A percentile compares a stretch with the other conserved stretches of the same genome.
Evolutionary conservation across 495 filamentous ascomycete species (phyloP).

Genomic region (Parmelia sp.): DNA sequence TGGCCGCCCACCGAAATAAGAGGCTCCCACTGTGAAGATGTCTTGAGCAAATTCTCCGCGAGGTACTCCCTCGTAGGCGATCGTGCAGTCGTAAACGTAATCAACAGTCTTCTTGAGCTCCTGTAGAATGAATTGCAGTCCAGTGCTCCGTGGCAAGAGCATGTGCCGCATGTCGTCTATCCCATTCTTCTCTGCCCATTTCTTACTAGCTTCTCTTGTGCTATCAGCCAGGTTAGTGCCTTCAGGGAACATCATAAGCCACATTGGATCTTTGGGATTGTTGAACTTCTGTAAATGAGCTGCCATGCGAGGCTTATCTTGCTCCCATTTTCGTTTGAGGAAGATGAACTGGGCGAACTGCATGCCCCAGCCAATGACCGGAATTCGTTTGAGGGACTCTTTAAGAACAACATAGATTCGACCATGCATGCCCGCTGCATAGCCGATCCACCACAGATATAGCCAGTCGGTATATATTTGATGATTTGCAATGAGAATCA

Average conservation of each 20-base stretch:
- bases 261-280: conserved; percentile 65
- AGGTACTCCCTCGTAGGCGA: conserved; percentile 75
- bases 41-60: conserved; percentile 68
- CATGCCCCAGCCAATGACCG: conserved; percentile 72
- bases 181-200: conserved; percentile 63
- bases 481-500: conserved; percentile 79
- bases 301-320: conserved; percentile 62
- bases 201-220: conserved; percentile 53
- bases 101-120: conserved; percentile 66
- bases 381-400: conserved; percentile 71
- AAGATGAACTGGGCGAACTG: conserved; percentile 80
- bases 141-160: conserved; percentile 70
- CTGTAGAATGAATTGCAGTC: conserved; percentile 65
- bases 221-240: conserved; percentile 72
- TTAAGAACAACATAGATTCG: conserved; percentile 81
- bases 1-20: conserved; percentile 69
- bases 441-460: conserved; percentile 83
- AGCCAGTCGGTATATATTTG: conserved; percentile 88
- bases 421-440: conserved; percentile 70
- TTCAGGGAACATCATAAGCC: conserved; percentile 79
- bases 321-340: conserved; percentile 75
- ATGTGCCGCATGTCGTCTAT: conserved; percentile 60
- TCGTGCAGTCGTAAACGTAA: conserved; percentile 79
- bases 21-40: conserved; percentile 63
- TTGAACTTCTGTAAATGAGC: conserved; percentile 65